These are phyloP conservation scores for Brasilioporus rufonigricans DNA, from an alignment of 768 basidiomycete species.

Conservation along the genomic window DNA sequence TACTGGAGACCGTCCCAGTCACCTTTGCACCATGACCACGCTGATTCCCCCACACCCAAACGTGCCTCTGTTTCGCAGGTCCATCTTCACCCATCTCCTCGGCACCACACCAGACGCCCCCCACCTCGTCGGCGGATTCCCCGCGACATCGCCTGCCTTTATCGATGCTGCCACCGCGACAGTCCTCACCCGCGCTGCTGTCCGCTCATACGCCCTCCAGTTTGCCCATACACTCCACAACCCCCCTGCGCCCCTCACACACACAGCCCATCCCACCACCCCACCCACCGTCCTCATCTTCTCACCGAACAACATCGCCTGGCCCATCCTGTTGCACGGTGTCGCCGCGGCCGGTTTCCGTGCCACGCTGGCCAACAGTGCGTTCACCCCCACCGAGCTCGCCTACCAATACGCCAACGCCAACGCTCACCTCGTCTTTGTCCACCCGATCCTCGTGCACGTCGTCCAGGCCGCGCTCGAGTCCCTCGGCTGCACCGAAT, in stretches of 20 bases:
- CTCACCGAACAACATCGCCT: slow-evolving; percentile 64
- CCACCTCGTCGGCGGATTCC: slow-evolving; percentile 40
- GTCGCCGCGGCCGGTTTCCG: slow-evolving; percentile 64
- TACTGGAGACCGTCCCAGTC: no score
- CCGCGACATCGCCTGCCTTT: slow-evolving; percentile 50
- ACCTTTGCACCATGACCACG: no score
- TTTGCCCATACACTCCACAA: slow-evolving; percentile 57
- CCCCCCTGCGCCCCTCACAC: slow-evolving; percentile 43
- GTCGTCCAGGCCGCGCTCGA: slow-evolving; percentile 58
- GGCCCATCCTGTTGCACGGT: slow-evolving; percentile 44
- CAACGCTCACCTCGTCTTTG: slow-evolving; percentile 59
- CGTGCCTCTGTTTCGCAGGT: slow-evolving; percentile 23
- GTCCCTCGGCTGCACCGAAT: slow-evolving; percentile 42
- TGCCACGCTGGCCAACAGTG: slow-evolving; percentile 71
- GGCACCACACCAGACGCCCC: slow-evolving; percentile 18
- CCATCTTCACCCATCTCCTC: slow-evolving; percentile 33
- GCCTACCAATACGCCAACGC: slow-evolving; percentile 70
- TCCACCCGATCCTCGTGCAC: slow-evolving; percentile 57
- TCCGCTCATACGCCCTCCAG: slow-evolving; percentile 51
- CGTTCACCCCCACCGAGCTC: slow-evolving; percentile 68
- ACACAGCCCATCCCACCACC: slow-evolving; percentile 44
- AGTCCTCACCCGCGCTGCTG: slow-evolving; percentile 52
- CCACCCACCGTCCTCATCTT: slow-evolving; percentile 55
- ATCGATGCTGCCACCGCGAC: slow-evolving; percentile 63
- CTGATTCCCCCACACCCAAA: slow-evolving; percentile 22